Evolutionary conservation across 495 filamentous ascomycete species (phyloP).

Genomic region (Clavariopsis aquatica): DNA sequence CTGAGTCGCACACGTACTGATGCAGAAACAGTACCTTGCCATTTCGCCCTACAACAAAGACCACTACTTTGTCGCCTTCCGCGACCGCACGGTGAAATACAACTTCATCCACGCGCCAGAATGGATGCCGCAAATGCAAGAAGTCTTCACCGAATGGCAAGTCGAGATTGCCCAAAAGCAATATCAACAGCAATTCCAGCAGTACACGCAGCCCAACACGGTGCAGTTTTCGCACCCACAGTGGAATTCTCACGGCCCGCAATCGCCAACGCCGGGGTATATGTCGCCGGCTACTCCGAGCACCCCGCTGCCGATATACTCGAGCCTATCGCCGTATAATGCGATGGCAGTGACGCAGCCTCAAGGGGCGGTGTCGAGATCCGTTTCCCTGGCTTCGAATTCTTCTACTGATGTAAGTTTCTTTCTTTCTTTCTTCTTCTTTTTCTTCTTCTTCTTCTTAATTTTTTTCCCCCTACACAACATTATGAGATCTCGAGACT

Average conservation of each 20-base stretch:
- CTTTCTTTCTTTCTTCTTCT: too few relatives aligned
- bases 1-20: too few relatives aligned
- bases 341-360: background rate
- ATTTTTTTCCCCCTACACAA: too few relatives aligned
- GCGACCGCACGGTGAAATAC: conserved; percentile 35
- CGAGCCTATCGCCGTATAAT: conserved; percentile 12
- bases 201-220: background rate
- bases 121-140: conserved; percentile 38
- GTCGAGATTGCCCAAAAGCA: conserved; percentile 22
- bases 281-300: background rate
- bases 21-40: conserved; percentile 32
- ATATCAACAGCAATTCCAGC: background rate
- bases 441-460: too few relatives aligned
- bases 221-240: conserved; percentile 5
- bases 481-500: background rate
- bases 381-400: background rate
- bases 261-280: conserved; percentile 3
- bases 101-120: conserved; percentile 23
- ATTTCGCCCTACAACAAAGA: conserved; percentile 32
- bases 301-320: background rate
- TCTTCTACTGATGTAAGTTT: conserved; percentile 20
- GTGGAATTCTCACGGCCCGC: conserved; percentile 10
- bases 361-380: background rate
- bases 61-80: conserved; percentile 38
- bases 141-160: conserved; percentile 37